Conservation (phyloP, 345 rosid genomes). For the Arabidopsis suecica region DNA sequence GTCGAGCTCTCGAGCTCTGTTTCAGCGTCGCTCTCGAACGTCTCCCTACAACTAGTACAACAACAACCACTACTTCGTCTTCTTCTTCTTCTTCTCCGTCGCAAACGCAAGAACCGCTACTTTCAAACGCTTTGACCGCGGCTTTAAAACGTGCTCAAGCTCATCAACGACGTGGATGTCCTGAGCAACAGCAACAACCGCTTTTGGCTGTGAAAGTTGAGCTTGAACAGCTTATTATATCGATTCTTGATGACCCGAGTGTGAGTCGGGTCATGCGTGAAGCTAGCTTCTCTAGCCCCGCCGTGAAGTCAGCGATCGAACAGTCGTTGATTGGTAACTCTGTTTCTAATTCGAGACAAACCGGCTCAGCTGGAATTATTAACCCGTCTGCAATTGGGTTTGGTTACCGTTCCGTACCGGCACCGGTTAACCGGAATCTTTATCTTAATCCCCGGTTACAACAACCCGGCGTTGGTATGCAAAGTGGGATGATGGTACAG, state of each 20-base stretch:
- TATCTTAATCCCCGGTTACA: conserved; percentile 87
- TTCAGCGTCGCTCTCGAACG: conserved; percentile 98
- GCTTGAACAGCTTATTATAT: conserved; percentile 94
- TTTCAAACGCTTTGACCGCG: conserved; percentile 97
- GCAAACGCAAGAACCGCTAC: conserved; percentile 67
- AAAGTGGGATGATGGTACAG: conserved; percentile 53
- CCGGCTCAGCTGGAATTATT: conserved; percentile 43
- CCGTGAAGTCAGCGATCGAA: conserved; percentile 90
- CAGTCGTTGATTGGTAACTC: conserved; percentile 56
- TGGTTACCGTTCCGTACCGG: conserved; percentile 61
- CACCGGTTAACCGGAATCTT: conserved; percentile 56
- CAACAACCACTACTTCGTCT: conserved; percentile 46
- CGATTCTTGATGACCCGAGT: conserved; percentile 97
- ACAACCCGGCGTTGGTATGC: conserved; percentile 48
- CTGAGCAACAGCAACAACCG: conserved; percentile 98
- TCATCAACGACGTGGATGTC: conserved; percentile 97
- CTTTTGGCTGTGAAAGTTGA: conserved; percentile 92
- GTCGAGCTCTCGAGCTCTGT: conserved; percentile 98
- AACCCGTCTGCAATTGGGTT: conserved; percentile 57
- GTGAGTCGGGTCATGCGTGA: conserved; percentile 98
- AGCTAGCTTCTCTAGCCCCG: conserved; percentile 96
- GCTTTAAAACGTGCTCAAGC: conserved; percentile 98
- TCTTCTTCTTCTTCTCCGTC: conserved; percentile 25
- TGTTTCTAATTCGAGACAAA: conserved; percentile 39
- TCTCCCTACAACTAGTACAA: conserved; percentile 68